A percentile compares a stretch with the other conserved stretches of the same genome.
Conservation (phyloP, 768 basidiomycete species). For the Solioccasus polychromus region DNA sequence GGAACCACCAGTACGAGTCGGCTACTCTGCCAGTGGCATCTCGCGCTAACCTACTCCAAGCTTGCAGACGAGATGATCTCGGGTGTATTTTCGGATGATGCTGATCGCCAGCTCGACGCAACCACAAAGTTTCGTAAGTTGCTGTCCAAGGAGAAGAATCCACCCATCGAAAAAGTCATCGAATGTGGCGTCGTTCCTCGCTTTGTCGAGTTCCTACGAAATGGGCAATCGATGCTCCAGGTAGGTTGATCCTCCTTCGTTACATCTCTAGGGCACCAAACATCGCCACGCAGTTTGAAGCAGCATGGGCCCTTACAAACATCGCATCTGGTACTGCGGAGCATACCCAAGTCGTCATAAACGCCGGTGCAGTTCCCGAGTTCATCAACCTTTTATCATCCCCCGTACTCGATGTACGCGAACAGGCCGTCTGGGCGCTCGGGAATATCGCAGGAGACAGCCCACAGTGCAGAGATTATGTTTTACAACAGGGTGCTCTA, state of each 20-base stretch:
- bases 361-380: slow-evolving; percentile 89
- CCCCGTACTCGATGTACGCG: slow-evolving; percentile 92
- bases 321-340: slow-evolving; percentile 98
- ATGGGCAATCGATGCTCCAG: slow-evolving; percentile 81
- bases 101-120: slow-evolving; percentile 91
- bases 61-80: slow-evolving; percentile 90
- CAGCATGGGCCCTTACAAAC: slow-evolving; percentile 97
- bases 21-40: slow-evolving; percentile 10
- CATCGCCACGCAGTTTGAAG: slow-evolving; percentile 69
- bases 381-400: slow-evolving; percentile 97
- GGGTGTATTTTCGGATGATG: slow-evolving; percentile 89
- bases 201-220: slow-evolving; percentile 91
- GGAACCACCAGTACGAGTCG: slow-evolving; percentile 65
- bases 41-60: slow-evolving; percentile 34
- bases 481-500: slow-evolving; percentile 89
- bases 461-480: slow-evolving; percentile 95
- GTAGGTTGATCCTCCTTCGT: slow-evolving; percentile 36
- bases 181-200: slow-evolving; percentile 96
- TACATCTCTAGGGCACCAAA: slow-evolving; percentile 8
- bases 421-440: slow-evolving; percentile 99
- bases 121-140: slow-evolving; percentile 99
- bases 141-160: slow-evolving; percentile 98
- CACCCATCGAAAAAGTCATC: slow-evolving; percentile 97
- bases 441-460: slow-evolving; percentile 99
- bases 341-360: slow-evolving; percentile 97